These are phyloP conservation scores for Trifolium dubium DNA, from an alignment of 306 rosid genomes.

Conservation along the genomic window DNA sequence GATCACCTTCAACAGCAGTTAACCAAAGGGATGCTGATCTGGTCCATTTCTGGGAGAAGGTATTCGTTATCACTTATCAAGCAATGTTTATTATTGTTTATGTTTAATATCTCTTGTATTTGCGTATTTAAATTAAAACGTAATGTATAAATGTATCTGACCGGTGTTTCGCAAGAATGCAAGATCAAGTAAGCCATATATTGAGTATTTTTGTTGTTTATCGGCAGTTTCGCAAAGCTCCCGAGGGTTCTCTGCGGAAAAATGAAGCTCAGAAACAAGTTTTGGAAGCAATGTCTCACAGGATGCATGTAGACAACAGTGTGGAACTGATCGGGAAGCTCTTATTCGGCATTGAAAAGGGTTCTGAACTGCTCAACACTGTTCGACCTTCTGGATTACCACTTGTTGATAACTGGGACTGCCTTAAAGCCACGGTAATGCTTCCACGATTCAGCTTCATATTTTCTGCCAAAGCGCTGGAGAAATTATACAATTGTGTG, in stretches of 20 bases:
- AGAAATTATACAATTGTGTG: background rate
- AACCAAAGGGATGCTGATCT: constrained; percentile 98
- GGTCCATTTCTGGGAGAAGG: constrained; percentile 96
- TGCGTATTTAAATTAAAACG: background rate
- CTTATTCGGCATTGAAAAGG: constrained; percentile 79
- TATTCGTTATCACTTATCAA: constrained; percentile 33
- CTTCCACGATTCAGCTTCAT: constrained; percentile 24
- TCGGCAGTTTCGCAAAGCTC: constrained; percentile 81
- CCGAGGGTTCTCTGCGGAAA: constrained; percentile 81
- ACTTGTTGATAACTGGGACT: constrained; percentile 88
- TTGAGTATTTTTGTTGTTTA: constrained; percentile 22
- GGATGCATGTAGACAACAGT: constrained; percentile 81
- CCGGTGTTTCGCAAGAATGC: background rate
- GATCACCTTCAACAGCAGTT: constrained; percentile 61
- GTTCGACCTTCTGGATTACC: constrained; percentile 71
- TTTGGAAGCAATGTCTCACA: constrained; percentile 87
- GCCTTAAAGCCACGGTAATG: constrained; percentile 76
- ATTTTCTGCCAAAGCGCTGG: constrained; percentile 4
- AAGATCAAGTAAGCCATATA: background rate
- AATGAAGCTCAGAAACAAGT: constrained; percentile 75
- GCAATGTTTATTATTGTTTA: constrained; percentile 4
- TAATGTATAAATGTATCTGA: background rate
- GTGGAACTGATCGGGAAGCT: constrained; percentile 76
- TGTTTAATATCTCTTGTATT: background rate
- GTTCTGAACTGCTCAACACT: constrained; percentile 61